Percentiles rank a stretch among this genome's conserved stretches.
Conservation (phyloP, 108 stramenopile genomes). For the Nitzschia inconspicua region DNA sequence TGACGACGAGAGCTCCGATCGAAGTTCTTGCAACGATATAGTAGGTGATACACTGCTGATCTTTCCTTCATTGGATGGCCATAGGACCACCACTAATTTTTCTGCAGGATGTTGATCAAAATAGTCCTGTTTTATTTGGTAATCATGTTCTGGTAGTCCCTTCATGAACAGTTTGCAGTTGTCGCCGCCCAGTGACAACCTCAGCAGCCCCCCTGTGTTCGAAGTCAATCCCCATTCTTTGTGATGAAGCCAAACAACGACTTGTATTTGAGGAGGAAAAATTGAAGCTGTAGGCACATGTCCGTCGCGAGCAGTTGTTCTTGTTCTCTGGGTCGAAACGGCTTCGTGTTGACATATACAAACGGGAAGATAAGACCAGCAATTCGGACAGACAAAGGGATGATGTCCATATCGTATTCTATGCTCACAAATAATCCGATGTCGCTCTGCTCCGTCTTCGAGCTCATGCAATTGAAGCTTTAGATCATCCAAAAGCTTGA, state of each 20-base stretch:
- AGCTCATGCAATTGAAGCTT: too few species aligned
- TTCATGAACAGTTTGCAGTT: slow-evolving; percentile 42
- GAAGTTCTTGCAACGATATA: background rate
- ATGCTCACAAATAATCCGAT: slow-evolving; percentile 44
- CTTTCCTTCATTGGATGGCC: slow-evolving; percentile 25
- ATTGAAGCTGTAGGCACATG: too few species aligned
- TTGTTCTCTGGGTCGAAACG: background rate
- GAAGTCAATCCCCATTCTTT: slow-evolving; percentile 47
- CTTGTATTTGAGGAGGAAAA: too few species aligned
- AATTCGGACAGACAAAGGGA: slow-evolving; percentile 48
- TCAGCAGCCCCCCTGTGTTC: slow-evolving; percentile 45
- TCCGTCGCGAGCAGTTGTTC: too few species aligned
- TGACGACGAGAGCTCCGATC: background rate
- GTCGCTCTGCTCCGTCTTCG: slow-evolving; percentile 24
- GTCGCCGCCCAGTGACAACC: slow-evolving; percentile 28
- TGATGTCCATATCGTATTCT: slow-evolving; percentile 28
- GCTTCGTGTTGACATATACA: slow-evolving; percentile 30
- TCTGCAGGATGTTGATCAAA: slow-evolving; percentile 8
- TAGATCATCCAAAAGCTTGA: background rate
- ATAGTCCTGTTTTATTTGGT: background rate
- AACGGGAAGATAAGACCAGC: slow-evolving; percentile 48
- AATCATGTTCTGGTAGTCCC: slow-evolving; percentile 40
- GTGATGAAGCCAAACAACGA: slow-evolving; percentile 53
- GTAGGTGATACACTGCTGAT: background rate
- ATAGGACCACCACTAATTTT: slow-evolving; percentile 35